phyloP scores from a whole-genome alignment of 441 rosid genomes.

The Pelargonium citronellum region DNA sequence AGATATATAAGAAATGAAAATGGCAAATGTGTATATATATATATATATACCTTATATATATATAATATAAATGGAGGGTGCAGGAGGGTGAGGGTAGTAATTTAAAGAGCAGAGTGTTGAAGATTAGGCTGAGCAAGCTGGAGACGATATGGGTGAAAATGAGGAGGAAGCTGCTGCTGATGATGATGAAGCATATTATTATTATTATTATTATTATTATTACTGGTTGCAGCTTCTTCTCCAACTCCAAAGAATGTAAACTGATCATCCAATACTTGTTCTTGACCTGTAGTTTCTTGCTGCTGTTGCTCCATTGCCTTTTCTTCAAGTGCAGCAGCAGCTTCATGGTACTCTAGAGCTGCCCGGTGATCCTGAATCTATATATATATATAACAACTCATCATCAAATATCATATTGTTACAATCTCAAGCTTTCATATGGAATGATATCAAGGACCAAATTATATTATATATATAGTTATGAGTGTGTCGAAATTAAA shows the following conservation, averaged over 20 bases:
- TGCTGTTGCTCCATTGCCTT: slow-evolving; percentile 45
- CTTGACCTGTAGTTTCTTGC: background rate
- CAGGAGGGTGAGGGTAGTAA: no score
- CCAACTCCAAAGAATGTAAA: slow-evolving; percentile 45
- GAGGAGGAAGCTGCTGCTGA: background rate
- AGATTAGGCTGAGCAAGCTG: background rate
- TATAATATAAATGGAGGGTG: background rate
- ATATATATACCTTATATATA: background rate
- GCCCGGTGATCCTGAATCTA: slow-evolving; percentile 64
- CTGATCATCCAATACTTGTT: slow-evolving; percentile 39
- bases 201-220: no score
- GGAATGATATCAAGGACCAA: no score
- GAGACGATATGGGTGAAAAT: background rate
- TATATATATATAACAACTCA: background rate
- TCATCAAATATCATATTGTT: background rate
- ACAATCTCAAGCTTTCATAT: no score
- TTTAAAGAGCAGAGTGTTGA: background rate
- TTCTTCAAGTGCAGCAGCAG: slow-evolving; percentile 33
- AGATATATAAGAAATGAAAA: background rate
- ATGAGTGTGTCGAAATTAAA: no score
- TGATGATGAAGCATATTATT: background rate
- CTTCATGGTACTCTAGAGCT: slow-evolving; percentile 50
- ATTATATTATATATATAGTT: no score
- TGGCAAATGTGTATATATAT: background rate
- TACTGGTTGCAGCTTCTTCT: background rate